Evolutionary conservation across 225 moss, liverwort and hornwort species (phyloP).

Genomic region (Antitrichia curtipendula): DNA sequence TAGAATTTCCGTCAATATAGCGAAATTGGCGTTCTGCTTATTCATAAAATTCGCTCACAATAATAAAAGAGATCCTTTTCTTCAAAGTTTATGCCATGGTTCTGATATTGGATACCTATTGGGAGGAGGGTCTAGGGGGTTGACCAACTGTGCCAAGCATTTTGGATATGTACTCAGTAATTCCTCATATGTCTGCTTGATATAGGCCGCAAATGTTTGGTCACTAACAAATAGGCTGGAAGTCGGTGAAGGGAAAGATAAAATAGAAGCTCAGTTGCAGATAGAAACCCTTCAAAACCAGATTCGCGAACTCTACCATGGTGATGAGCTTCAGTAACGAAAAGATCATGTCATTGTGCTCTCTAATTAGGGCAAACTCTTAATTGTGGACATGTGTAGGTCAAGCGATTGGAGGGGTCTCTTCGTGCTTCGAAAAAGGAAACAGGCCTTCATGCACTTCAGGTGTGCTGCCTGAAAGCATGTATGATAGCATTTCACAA

Average conservation of each 20-base stretch:
- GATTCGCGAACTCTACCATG: not conserved
- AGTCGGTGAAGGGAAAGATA: slow-evolving; percentile 4
- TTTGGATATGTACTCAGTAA: not conserved
- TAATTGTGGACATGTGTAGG: slow-evolving; percentile 3
- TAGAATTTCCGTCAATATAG: not conserved
- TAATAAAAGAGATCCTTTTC: not conserved
- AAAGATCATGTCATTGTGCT: not conserved
- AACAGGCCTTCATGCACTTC: slow-evolving; percentile 15
- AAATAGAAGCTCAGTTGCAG: not conserved
- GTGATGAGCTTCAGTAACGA: not conserved
- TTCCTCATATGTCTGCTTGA: not conserved
- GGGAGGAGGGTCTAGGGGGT: not conserved
- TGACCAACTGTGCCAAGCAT: not conserved
- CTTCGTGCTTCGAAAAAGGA: slow-evolving; percentile 22
- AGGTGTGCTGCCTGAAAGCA: slow-evolving; percentile 4
- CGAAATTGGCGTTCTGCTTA: not conserved
- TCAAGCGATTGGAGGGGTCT: slow-evolving; percentile 21
- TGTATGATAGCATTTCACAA: not conserved
- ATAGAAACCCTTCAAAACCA: slow-evolving; percentile 34
- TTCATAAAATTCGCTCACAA: not conserved
- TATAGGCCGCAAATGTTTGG: slow-evolving; percentile 20
- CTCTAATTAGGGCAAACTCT: not conserved
- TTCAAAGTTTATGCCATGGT: not conserved
- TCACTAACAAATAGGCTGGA: slow-evolving; percentile 12
- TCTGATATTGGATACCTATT: not conserved